These are phyloP conservation scores for Phallus indusiatus DNA, from an alignment of 768 basidiomycete species.

Conservation along the genomic window DNA sequence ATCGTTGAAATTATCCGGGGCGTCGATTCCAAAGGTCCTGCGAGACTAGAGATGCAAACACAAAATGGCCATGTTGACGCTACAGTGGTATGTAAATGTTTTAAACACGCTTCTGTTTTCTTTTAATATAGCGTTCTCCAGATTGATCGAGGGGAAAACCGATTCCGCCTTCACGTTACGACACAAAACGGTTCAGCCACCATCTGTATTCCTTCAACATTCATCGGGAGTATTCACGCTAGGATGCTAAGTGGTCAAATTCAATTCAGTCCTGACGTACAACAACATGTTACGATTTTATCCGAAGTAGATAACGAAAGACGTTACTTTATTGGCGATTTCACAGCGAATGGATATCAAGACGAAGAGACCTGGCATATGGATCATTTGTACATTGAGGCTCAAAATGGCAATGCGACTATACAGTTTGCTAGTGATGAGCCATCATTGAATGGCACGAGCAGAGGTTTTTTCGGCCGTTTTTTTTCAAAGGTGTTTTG, in stretches of 20 bases:
- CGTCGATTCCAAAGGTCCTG: not conserved
- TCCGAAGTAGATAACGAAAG: not conserved
- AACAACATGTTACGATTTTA: not conserved
- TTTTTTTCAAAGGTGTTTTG: too few species aligned
- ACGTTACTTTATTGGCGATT: slow-evolving; percentile 5
- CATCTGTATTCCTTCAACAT: slow-evolving; percentile 1
- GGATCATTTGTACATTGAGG: slow-evolving; percentile 29
- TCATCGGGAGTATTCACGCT: not conserved
- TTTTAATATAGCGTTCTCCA: not conserved
- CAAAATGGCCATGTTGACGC: not conserved
- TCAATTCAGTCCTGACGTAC: not conserved
- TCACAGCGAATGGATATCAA: not conserved
- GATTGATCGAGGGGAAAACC: not conserved
- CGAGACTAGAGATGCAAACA: not conserved
- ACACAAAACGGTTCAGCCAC: not conserved
- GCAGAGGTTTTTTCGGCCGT: too few species aligned
- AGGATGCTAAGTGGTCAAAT: not conserved
- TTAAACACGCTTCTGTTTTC: not conserved
- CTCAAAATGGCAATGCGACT: slow-evolving; percentile 28
- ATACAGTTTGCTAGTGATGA: slow-evolving; percentile 29
- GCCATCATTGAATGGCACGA: not conserved
- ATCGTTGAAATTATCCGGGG: not conserved
- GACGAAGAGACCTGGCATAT: slow-evolving; percentile 26
- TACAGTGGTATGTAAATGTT: not conserved
- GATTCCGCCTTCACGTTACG: not conserved